These are phyloP conservation scores for Skeletonema menzelii DNA, from an alignment of 108 stramenopile species.

Conservation along the genomic window DNA sequence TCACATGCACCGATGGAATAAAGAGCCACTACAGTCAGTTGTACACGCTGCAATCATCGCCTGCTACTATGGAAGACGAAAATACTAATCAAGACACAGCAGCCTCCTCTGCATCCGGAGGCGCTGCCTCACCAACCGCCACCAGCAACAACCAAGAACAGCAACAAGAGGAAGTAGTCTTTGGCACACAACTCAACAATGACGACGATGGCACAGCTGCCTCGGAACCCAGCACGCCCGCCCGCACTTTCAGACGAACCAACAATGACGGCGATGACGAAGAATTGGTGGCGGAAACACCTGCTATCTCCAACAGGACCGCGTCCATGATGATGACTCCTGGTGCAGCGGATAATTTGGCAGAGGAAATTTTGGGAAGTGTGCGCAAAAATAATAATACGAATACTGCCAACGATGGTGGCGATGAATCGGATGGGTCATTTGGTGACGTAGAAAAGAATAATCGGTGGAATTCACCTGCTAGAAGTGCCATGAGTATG, in stretches of 20 bases:
- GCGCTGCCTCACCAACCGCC: not conserved
- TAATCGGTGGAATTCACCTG: constrained; percentile 3
- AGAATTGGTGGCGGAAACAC: not conserved
- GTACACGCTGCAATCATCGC: not conserved
- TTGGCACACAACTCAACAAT: constrained; percentile 2
- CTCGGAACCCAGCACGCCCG: not conserved
- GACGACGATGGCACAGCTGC: not conserved
- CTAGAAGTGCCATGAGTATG: not conserved
- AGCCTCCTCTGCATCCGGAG: not conserved
- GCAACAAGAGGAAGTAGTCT: not conserved
- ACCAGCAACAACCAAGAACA: too few species aligned
- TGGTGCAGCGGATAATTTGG: constrained; percentile 11
- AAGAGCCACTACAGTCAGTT: not conserved
- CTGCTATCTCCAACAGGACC: not conserved
- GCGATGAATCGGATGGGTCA: constrained; percentile 2
- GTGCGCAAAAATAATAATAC: constrained; percentile 7
- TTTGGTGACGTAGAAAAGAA: not conserved
- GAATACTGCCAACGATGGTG: constrained; percentile 7
- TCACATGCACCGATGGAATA: not conserved
- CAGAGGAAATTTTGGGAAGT: constrained; percentile 24
- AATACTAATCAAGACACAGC: too few species aligned
- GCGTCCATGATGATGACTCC: not conserved
- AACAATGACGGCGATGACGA: not conserved
- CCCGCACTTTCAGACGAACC: not conserved
- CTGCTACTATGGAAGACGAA: not conserved